Evolutionary conservation across 345 rosid genomes (phyloP), one percentile per base, ranked within the genome.

Genomic region (Brassica juncea): DNA sequence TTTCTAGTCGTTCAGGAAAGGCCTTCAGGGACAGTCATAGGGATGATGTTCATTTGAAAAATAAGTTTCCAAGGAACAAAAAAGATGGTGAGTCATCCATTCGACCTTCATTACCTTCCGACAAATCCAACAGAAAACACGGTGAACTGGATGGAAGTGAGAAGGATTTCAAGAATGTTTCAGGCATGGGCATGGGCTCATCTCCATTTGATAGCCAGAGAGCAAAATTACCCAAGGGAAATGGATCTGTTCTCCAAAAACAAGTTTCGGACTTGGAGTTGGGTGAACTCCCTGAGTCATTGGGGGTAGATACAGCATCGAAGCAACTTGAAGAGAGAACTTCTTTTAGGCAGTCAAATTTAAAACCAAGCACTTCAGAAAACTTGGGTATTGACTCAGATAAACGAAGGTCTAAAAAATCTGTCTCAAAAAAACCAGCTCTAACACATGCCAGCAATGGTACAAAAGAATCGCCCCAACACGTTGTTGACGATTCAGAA

Each of bases 281-380:
- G 70, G 99, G 99, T 81, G 99, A 94, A 84, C 89, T 92, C 68
- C 97, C 93, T 34, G 96, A 90, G 75, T 86, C 93, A 73, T 59
- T 80, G 64, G 97, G 87, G 30, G 92, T 87, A 76, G 85, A 82
- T 80, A 84, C 82, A 42, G 57, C 54, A 77, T 85, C 75, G 77
- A 89, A 84, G 86, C 89, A 83, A 70, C 77, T 80, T 49, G 97
- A 91, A 69, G 88, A 88, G 76, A 92, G 88, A 77, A 78, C 84
- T 80, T 87, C 91, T 11, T 84, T 85, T 69, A 89, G 86, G 71
- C 89, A 74, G 85, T 80, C 84, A 60, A 92, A 82, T 70, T 82
- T 82, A 66, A 90, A 83, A 83, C 70, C 84, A 76, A 86, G 84
- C 82, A 84, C 83, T 74, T 87, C 88, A 74, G 97, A 89, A 70